These are phyloP conservation scores for Solanum medicagineum DNA, from an alignment of 257 asterid genomes.

Conservation along the genomic window DNA sequence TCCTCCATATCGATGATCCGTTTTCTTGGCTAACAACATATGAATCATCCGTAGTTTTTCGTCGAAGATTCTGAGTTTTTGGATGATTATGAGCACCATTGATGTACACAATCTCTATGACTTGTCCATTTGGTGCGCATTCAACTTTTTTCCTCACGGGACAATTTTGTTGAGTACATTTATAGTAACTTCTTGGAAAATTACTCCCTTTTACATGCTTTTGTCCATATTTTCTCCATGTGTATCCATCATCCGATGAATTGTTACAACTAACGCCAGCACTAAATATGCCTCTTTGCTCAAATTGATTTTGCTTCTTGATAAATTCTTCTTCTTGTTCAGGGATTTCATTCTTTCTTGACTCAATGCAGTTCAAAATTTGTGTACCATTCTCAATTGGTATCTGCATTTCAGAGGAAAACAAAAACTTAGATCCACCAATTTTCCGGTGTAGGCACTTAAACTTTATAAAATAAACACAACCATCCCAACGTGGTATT, in stretches of 20 bases:
- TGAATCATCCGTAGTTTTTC: neutral
- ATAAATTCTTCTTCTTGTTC: neutral
- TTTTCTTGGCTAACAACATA: conserved; percentile 6
- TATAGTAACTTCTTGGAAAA: conserved; percentile 51
- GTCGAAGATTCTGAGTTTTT: conserved; percentile 2
- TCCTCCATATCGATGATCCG: conserved; percentile 11
- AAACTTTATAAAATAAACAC: too few species aligned
- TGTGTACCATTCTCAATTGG: neutral
- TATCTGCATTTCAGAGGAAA: neutral
- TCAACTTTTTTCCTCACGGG: conserved; percentile 44
- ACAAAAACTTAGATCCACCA: neutral
- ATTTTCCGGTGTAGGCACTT: too few species aligned
- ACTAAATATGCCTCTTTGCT: neutral
- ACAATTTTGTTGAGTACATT: conserved; percentile 28
- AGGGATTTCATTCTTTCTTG: neutral
- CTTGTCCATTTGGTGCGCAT: conserved; percentile 52
- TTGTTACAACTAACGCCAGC: neutral
- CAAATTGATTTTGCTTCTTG: neutral
- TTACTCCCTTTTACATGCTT: conserved; percentile 64
- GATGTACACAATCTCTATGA: conserved; percentile 50
- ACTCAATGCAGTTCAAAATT: neutral
- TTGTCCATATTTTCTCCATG: conserved; percentile 69
- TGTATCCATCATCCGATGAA: conserved; percentile 46
- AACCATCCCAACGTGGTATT: too few species aligned
- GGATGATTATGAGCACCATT: conserved; percentile 36